These are phyloP conservation scores for Eutrema yunnanense DNA, from an alignment of 345 rosid genomes.

Conservation along the genomic window DNA sequence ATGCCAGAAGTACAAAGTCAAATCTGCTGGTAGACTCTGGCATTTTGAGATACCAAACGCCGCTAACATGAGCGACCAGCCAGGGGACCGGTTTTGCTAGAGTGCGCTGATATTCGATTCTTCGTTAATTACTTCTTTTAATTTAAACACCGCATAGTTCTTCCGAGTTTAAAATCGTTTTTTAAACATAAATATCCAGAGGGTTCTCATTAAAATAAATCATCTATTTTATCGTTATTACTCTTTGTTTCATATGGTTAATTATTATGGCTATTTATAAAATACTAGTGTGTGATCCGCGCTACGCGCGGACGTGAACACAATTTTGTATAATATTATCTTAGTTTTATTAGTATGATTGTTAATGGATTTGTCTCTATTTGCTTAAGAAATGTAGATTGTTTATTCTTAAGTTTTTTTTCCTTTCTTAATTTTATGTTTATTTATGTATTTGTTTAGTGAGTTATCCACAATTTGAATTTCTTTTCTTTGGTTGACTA, in stretches of 20 bases:
- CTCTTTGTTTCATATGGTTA: not conserved
- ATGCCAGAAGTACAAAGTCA: conserved; percentile 46
- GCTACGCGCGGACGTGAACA: too few relatives aligned
- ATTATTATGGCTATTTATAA: not conserved
- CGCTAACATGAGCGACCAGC: conserved; percentile 26
- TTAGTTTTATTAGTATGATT: too few relatives aligned
- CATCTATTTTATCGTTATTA: not conserved
- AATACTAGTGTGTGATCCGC: too few relatives aligned
- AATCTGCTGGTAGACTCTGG: conserved; percentile 56
- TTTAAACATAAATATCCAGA: not conserved
- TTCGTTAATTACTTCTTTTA: not conserved
- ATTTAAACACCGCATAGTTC: not conserved
- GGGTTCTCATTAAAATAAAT: not conserved
- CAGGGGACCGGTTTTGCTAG: conserved; percentile 52
- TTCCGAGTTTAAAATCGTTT: not conserved
- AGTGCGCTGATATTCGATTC: not conserved
- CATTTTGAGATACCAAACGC: conserved; percentile 69
- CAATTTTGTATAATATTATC: too few relatives aligned
- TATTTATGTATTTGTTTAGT: too few relatives aligned
- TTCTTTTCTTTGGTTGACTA: too few relatives aligned
- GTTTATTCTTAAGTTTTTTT: too few relatives aligned
- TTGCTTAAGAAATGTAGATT: too few relatives aligned
- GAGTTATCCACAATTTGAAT: too few relatives aligned
- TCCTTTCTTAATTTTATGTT: too few relatives aligned
- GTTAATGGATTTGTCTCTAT: too few relatives aligned